Base-by-base conservation (phyloP, 768 basidiomycete genomes). In the Strobilomyces confusus region DNA sequence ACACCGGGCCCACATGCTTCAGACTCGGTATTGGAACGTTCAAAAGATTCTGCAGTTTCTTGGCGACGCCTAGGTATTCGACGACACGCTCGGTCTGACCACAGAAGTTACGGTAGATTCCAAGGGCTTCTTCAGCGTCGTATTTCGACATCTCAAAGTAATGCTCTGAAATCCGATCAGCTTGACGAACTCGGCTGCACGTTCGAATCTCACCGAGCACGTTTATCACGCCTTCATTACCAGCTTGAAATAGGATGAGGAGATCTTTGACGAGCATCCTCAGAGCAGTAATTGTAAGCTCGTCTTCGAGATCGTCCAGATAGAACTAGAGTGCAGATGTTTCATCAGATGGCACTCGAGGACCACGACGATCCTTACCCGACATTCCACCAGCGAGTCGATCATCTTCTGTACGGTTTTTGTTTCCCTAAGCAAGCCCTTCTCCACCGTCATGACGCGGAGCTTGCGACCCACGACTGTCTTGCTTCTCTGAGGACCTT, bases 61-160 rank as follows among this genome's bases (percentile, higher is more conserved):
- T 89, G 17, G 95, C 95, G 14, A 97, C 86, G 13, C 85, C 86
- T 15, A 99, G 80, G 63, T 86, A 99, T 64, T 97, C 95, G 4
- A 95, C 91, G 5, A 98, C 95, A 34, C 76, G 77, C 63, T 98
- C 93, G 0, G 95, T 93, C 69, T 98, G 92, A 46, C 81, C 84
- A 72, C 95, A 98, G 71, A 99, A 99, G 55, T 87, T 83, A 50
- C 92, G 89, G 75, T 99, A 99, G 56, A 98, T 85, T 17, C 73
- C 70, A 23, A 98, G 80, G 2, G 95, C 90, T 30, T 89, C 84
- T 34, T 80, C 73, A 0, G 95, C 97, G 65, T 98, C 95, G n/a
- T 85, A 71, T 57, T 89, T 88, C 0, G 93, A 92, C 97, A 98
- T 98, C 68, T 97, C 95, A 63, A 98, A 98, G 71, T 97, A 99